Percentiles rank a stretch among this genome's conserved stretches.
phyloP scores from a whole-genome alignment of 1,139 yeast genomes.

The Blastobotrys arbuscula region DNA sequence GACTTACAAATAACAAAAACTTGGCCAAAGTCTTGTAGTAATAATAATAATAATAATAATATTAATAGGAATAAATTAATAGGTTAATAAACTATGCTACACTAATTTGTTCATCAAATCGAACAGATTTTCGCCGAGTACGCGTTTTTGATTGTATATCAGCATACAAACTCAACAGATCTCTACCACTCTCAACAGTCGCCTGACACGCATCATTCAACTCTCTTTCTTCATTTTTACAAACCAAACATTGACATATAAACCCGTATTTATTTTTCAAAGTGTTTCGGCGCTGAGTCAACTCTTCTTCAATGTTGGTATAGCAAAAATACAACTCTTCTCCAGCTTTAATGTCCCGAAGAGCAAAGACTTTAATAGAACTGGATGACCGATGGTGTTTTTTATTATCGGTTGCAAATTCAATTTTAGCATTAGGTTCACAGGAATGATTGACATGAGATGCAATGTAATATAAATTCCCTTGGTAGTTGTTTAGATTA shows the following conservation, averaged over 20 bases:
- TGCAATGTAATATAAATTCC: slow-evolving; percentile 54
- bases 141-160: slow-evolving; percentile 6
- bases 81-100: slow-evolving; percentile 1
- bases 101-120: slow-evolving; percentile 53
- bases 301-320: slow-evolving; percentile 60
- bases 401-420: slow-evolving; percentile 33
- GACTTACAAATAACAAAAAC: background rate
- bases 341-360: slow-evolving; percentile 51
- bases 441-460: slow-evolving; percentile 76
- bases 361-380: slow-evolving; percentile 58
- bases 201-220: slow-evolving; percentile 18
- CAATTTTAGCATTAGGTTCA: slow-evolving; percentile 61
- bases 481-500: slow-evolving; percentile 60
- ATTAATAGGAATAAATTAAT: background rate
- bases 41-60: background rate
- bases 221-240: slow-evolving; percentile 50
- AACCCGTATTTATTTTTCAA: slow-evolving; percentile 82
- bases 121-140: slow-evolving; percentile 57
- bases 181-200: slow-evolving; percentile 7
- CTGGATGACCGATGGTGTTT: slow-evolving; percentile 26
- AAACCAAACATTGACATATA: slow-evolving; percentile 61
- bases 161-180: slow-evolving; percentile 3
- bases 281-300: slow-evolving; percentile 59
- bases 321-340: slow-evolving; percentile 69
- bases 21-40: background rate